Evolutionary conservation across 208 protist genomes (phyloP), one percentile per base, ranked within the genome.

Genomic region (Trypanosomatidae sp.): DNA sequence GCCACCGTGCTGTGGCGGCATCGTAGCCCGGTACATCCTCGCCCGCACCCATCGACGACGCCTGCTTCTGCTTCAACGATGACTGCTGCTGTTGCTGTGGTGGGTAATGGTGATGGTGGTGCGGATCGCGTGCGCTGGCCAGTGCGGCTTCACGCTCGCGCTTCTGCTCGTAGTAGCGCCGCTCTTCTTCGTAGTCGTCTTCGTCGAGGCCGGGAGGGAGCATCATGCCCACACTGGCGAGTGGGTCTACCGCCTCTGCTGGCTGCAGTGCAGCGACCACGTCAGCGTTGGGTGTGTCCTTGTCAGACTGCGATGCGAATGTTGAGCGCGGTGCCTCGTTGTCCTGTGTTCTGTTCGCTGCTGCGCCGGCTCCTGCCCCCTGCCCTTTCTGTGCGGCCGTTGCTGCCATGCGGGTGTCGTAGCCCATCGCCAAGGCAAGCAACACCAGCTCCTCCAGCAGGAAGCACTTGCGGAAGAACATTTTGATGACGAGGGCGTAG

Each of bases 401-500:
- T n/a, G n/a, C n/a, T n/a, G n/a, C n/a, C n/a, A n/a, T 56, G 39
- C 60, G 68, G 1, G 66, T 33, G 33, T 73, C 75, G 28, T 75
- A 69, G 44, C 71, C 81, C 77, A 77, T 82, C 33, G 73, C 66
- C 5, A 86, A 50, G 17, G 77, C 82, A n/a, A n/a, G n/a, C n/a
- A n/a, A n/a, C n/a, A n/a, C n/a, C n/a, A n/a, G 73, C 68, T 93
- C 88, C 73, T 91, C 85, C 56, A 90, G 47, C 8, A 82, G 53
- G 28, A 85, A 79, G 55, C 84, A 87, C 68, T 93, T 93, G 6
- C 80, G 79, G 49, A 82, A 73, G 55, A 90, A 62, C 0, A 93
- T 66, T 50, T 87, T 87, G 7, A 88, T 55, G 15, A 88, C 80
- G 30, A 93, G 70, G 19, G 83, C 85, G 75, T 88, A 94, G 70